Evolutionary conservation across 176 grass and related monocot species (phyloP).

Genomic region (Raddia distichophylla): DNA sequence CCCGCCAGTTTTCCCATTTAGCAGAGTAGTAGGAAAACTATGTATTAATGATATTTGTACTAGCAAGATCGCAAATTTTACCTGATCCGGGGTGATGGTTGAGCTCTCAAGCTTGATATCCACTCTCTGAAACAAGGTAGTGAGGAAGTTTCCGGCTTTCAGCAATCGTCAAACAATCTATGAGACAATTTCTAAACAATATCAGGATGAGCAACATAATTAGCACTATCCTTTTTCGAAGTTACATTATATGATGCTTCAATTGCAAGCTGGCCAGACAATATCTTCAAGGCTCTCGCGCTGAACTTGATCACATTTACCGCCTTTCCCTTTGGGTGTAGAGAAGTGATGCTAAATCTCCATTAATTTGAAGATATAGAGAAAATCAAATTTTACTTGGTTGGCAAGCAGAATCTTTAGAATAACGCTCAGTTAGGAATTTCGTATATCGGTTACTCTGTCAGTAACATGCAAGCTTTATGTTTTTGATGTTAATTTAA

Average conservation of each 20-base stretch:
- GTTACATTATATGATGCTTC: constrained; percentile 72
- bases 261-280: constrained; percentile 80
- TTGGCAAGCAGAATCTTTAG: no score
- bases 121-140: constrained; percentile 73
- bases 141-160: constrained; percentile 27
- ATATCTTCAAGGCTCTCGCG: constrained; percentile 67
- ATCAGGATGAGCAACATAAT: not conserved
- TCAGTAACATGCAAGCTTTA: no score
- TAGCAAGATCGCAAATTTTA: constrained; percentile 28
- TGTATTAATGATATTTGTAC: not conserved
- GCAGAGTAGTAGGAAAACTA: not conserved
- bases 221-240: constrained; percentile 58
- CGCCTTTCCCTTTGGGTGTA: no score
- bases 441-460: no score
- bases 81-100: constrained; percentile 82
- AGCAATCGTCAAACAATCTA: not conserved
- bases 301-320: constrained; percentile 50
- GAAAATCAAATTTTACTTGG: no score
- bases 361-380: no score
- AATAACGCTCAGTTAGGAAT: no score
- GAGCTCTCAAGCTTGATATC: constrained; percentile 85
- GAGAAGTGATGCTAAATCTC: no score
- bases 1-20: not conserved
- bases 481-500: no score
- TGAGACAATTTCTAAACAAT: not conserved